Conservation (phyloP, 805 yeast genomes). For the Pichia scutulata region DNA sequence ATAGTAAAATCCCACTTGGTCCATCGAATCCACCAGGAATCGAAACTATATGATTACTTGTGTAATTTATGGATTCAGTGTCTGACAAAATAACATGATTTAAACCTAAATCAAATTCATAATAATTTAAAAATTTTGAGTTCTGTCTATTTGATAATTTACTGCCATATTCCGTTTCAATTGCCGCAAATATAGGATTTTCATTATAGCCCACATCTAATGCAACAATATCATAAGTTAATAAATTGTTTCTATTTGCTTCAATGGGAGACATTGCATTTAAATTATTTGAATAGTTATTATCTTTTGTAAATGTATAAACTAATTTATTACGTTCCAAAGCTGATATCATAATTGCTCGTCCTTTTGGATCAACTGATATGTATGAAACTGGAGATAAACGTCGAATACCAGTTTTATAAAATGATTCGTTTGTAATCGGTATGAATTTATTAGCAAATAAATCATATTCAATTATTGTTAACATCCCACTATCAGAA, state of each 20-base stretch:
- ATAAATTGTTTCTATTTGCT: constrained; percentile 39
- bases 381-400: constrained; percentile 68
- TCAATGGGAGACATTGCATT: constrained; percentile 70
- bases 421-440: constrained; percentile 54
- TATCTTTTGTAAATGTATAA: constrained; percentile 50
- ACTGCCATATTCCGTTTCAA: constrained; percentile 53
- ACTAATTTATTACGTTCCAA: constrained; percentile 69
- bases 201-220: constrained; percentile 65
- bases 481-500: constrained; percentile 73
- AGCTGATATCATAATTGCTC: constrained; percentile 66
- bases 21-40: constrained; percentile 71
- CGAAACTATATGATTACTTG: constrained; percentile 49
- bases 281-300: constrained; percentile 31
- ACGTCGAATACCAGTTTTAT: constrained; percentile 69
- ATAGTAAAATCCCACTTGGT: constrained; percentile 61
- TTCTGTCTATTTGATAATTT: constrained; percentile 13
- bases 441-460: constrained; percentile 29
- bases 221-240: constrained; percentile 50
- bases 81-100: constrained; percentile 59
- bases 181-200: constrained; percentile 76
- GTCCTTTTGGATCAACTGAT: constrained; percentile 59
- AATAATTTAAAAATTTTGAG: constrained; percentile 42
- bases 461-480: constrained; percentile 32
- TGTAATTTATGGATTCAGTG: constrained; percentile 31
- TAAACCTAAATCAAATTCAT: constrained; percentile 80